These are phyloP conservation scores for Synchytrium microbalum DNA, from an alignment of 371 early-diverging fungal species.

Conservation along the genomic window DNA sequence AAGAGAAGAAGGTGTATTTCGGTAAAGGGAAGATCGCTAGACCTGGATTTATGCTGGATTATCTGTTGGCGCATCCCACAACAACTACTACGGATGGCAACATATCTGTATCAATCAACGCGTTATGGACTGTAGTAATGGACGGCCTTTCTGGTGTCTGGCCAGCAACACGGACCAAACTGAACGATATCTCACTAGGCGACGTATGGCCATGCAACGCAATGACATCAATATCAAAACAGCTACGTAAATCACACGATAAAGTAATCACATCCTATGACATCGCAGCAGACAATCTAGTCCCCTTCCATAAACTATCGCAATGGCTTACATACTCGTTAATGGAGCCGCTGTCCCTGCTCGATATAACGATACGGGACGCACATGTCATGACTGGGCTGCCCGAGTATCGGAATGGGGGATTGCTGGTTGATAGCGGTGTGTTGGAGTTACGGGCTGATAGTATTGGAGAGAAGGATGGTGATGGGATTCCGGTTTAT, in stretches of 20 bases:
- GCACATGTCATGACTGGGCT: slow-evolving; percentile 73
- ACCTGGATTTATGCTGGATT: slow-evolving; percentile 76
- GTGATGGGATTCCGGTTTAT: slow-evolving; percentile 53
- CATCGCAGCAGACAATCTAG: slow-evolving; percentile 37
- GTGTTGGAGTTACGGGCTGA: slow-evolving; percentile 44
- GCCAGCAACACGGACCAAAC: slow-evolving; percentile 65
- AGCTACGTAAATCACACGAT: background rate
- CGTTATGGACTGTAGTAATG: slow-evolving; percentile 74
- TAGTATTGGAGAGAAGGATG: background rate
- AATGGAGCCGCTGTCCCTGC: slow-evolving; percentile 64
- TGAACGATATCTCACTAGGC: slow-evolving; percentile 70
- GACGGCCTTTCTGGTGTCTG: slow-evolving; percentile 63
- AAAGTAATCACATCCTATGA: background rate
- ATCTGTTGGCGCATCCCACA: slow-evolving; percentile 18
- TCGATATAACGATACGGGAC: slow-evolving; percentile 49
- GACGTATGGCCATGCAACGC: slow-evolving; percentile 82
- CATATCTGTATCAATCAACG: slow-evolving; percentile 47
- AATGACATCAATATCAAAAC: slow-evolving; percentile 9
- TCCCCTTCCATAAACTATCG: slow-evolving; percentile 87
- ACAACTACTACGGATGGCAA: slow-evolving; percentile 6
- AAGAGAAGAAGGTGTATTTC: slow-evolving; percentile 54
- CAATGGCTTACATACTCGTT: slow-evolving; percentile 93
- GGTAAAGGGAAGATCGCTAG: slow-evolving; percentile 28
- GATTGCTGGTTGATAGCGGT: slow-evolving; percentile 62
- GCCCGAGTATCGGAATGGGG: slow-evolving; percentile 88